Evolutionary conservation across 495 filamentous ascomycete genomes (phyloP), one percentile per base, ranked within the genome.

Genomic region (Diplogelasinospora grovesii): DNA sequence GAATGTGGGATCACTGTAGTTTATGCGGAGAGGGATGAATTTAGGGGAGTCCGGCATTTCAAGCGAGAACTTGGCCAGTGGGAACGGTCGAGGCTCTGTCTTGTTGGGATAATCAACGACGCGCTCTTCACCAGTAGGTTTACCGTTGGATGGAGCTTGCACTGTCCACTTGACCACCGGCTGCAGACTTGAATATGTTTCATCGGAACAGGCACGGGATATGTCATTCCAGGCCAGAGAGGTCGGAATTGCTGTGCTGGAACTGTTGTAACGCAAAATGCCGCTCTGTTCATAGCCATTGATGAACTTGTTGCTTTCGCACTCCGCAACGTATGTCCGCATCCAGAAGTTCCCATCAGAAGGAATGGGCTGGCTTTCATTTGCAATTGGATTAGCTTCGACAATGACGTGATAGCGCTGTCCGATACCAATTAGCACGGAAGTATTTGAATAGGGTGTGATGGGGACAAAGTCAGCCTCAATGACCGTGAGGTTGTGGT

Each of bases 361-460:
- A 22, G 82, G 44, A 13, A 84, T 79, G 4, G 76, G 79, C 16
- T 48, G 63, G 49, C 77, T 79, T 41, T 78, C 68, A 21, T 33
- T 20, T 18, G 67, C 61, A 2, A 50, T 46, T 36, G 74, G 65
- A 37, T 77, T 65, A 4, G 78, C 79, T 24, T 69, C 68, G 18
- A 85, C 64, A 39, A 85, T 70, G n/a, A 84, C 61, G 44, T 83
- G 70, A 58, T 82, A 82, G 19, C 82, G 68, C 57, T 86, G 78
- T 5, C 76, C 80, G 49, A 83, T 81, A 26, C 52, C 70, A 23
- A 85, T 64, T 8, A 59, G 53, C 4, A 82, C 38, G 5, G 61
- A 54, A 5, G 60, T 48, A 20, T 44, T 44, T 5, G 15, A 14
- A 19, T 69, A 73, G 1, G 74, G 72, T 15, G 54, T 42, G 41